A percentile compares a stretch with the other conserved stretches of the same genome.
phyloP scores from a whole-genome alignment of 2,329 filamentous ascomycete genomes.

The Phyllosticta capitalensis region DNA sequence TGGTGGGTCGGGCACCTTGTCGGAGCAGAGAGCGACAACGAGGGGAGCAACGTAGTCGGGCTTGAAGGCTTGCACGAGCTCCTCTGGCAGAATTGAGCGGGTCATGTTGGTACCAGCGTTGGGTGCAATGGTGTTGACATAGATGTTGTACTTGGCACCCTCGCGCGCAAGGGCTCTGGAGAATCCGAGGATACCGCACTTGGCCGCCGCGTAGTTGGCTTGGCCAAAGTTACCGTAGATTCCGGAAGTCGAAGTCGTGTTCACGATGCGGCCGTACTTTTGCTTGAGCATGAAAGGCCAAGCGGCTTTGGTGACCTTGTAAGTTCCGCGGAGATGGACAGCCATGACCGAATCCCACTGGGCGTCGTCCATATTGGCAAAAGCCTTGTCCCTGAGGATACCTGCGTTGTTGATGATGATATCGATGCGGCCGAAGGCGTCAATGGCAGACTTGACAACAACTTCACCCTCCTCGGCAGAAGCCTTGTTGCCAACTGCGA shows the following conservation, averaged over 20 bases:
- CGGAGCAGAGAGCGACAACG: conserved; percentile 75
- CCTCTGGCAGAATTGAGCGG: conserved; percentile 84
- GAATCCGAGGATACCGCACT: conserved; percentile 79
- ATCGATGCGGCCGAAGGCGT: conserved; percentile 86
- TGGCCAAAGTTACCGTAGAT: conserved; percentile 99
- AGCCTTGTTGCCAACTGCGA: conserved; percentile 86
- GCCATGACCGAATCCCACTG: conserved; percentile 88
- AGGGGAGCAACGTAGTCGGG: conserved; percentile 95
- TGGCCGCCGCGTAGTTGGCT: conserved; percentile 79
- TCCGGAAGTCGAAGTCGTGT: conserved; percentile 93
- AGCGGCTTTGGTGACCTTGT: conserved; percentile 92
- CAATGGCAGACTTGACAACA: conserved; percentile 87
- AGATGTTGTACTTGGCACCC: conserved; percentile 95
- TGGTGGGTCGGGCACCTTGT: conserved; percentile 73
- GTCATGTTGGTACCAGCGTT: conserved; percentile 97
- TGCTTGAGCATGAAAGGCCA: conserved; percentile 98
- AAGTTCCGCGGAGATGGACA: conserved; percentile 88
- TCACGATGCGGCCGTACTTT: conserved; percentile 94
- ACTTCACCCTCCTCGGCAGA: conserved; percentile 86
- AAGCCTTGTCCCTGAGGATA: conserved; percentile 95
- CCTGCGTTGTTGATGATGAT: conserved; percentile 97
- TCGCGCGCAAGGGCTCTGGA: conserved; percentile 87
- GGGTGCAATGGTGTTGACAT: conserved; percentile 93
- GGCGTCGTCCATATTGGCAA: conserved; percentile 92
- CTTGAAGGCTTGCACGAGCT: conserved; percentile 98